Evolutionary conservation across 306 rosid species (phyloP).

Genomic region (Vigna unguiculata): DNA sequence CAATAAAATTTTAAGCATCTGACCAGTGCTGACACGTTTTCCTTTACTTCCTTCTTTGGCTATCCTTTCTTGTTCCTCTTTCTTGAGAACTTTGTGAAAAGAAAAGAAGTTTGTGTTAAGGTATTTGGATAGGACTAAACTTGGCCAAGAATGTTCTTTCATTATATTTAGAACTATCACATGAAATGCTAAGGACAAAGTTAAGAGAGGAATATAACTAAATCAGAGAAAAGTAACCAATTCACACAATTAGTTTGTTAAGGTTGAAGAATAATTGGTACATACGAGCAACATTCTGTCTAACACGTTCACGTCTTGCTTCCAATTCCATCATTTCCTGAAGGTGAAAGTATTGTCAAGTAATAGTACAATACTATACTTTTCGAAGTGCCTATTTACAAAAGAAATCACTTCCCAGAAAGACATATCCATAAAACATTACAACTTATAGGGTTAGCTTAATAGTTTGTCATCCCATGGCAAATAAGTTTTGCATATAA

Average conservation of each 20-base stretch:
- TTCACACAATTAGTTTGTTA: conserved; percentile 36
- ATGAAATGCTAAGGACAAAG: conserved; percentile 21
- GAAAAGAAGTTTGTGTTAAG: conserved; percentile 39
- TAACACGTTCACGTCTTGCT: conserved; percentile 84
- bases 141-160: conserved; percentile 12
- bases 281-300: conserved; percentile 91
- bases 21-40: conserved; percentile 64
- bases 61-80: conserved; percentile 84
- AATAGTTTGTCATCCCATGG: conserved; percentile 7
- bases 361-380: conserved; percentile 10
- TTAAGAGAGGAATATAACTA: conserved; percentile 3
- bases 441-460: conserved; percentile 6
- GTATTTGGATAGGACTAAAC: conserved; percentile 35
- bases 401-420: conserved; percentile 1
- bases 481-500: conserved; percentile 1
- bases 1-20: conserved; percentile 43
- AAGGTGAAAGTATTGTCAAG: conserved; percentile 44
- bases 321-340: conserved; percentile 87
- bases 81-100: conserved; percentile 72
- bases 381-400: not conserved
- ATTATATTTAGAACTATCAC: conserved; percentile 31
- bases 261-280: conserved; percentile 33
- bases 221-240: conserved; percentile 38
- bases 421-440: conserved; percentile 22
- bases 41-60: conserved; percentile 66